These are phyloP conservation scores for Metarhizium brunneum DNA, from an alignment of 2,329 filamentous ascomycete species.

Conservation along the genomic window DNA sequence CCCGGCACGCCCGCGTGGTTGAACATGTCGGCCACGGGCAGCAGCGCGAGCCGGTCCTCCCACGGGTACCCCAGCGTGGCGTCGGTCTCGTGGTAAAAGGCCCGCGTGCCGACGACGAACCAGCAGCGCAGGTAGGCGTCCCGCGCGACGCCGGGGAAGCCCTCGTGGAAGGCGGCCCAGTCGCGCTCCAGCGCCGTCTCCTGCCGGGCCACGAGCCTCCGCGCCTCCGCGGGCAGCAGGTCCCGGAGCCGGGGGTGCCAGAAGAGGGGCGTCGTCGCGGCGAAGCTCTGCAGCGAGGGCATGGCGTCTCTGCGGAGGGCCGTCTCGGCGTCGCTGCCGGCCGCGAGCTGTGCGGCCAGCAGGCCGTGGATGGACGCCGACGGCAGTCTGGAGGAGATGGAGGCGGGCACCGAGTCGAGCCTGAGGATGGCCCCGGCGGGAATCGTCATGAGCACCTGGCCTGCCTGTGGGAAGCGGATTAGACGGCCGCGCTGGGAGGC, in stretches of 20 bases:
- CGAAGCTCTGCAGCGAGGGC: constrained; percentile 2
- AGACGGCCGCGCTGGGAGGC: not conserved
- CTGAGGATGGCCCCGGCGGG: constrained; percentile 57
- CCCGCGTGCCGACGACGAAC: too few relatives aligned
- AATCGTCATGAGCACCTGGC: constrained; percentile 54
- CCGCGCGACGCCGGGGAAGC: too few relatives aligned
- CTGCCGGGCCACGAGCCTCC: too few relatives aligned
- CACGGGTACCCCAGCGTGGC: too few relatives aligned
- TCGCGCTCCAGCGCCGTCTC: too few relatives aligned
- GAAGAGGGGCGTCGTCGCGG: constrained; percentile 5
- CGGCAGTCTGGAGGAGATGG: too few relatives aligned
- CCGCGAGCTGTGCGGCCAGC: constrained; percentile 31
- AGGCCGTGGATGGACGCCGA: too few relatives aligned
- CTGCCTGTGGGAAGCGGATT: constrained; percentile 17
- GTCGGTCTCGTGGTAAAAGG: too few relatives aligned
- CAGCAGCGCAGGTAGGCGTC: too few relatives aligned
- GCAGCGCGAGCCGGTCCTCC: constrained; percentile 23
- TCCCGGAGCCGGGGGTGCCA: too few relatives aligned
- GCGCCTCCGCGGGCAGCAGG: too few relatives aligned
- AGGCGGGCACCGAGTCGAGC: constrained; percentile 32
- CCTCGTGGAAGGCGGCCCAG: too few relatives aligned
- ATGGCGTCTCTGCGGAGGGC: not conserved
- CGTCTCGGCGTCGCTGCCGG: constrained; percentile 17
- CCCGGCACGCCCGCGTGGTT: constrained; percentile 38
- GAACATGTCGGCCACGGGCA: constrained; percentile 60